These are phyloP conservation scores for Fraxinus nigra DNA, from an alignment of 305 asterid genomes.

Conservation along the genomic window DNA sequence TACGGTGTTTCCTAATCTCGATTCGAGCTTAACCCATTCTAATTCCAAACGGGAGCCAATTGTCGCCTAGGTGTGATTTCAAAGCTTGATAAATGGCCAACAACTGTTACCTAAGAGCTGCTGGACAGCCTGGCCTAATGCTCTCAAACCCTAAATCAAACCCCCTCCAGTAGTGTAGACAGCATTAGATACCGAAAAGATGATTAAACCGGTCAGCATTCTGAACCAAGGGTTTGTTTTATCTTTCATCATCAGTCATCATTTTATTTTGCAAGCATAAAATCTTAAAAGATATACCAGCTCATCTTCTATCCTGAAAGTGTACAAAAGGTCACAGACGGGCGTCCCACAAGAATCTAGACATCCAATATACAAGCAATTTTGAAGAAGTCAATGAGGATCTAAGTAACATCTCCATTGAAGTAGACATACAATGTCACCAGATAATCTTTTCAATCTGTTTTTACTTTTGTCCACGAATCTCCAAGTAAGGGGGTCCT, in stretches of 20 bases:
- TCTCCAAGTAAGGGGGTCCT: background rate
- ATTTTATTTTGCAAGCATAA: background rate
- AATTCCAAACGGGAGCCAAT: background rate
- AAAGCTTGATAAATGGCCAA: background rate
- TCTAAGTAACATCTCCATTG: background rate
- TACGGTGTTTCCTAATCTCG: background rate
- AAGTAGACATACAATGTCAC: background rate
- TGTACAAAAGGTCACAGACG: background rate
- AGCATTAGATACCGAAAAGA: background rate
- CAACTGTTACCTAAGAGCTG: background rate
- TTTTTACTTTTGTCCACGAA: background rate
- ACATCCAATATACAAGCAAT: background rate
- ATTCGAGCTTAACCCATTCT: background rate
- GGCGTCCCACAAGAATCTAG: background rate
- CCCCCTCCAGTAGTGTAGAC: background rate
- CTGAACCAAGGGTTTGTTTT: background rate
- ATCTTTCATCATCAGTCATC: background rate
- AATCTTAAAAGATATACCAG: background rate
- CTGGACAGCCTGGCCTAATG: background rate
- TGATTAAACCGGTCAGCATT: background rate
- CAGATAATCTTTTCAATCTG: background rate
- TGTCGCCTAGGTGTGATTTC: background rate
- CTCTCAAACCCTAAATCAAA: background rate
- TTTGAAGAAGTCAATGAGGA: background rate
- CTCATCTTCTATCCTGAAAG: background rate